Base-by-base conservation (phyloP, 1,284 basidiomycete species). In the Chalciporus sp. region DNA sequence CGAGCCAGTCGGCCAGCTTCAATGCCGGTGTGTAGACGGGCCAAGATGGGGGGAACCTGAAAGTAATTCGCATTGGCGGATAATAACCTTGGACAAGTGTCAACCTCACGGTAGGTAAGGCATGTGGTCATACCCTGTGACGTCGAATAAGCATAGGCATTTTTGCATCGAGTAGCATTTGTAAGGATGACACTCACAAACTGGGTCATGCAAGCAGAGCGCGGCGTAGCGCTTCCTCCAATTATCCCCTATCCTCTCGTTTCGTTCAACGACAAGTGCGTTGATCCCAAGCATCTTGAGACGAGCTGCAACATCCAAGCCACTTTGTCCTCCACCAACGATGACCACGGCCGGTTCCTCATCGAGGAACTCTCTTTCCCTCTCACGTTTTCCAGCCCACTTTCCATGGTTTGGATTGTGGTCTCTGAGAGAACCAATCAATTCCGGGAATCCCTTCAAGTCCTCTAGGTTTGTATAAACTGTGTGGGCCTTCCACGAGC, bases 401-500 rank as follows among this genome's bases (percentile, higher is more conserved):
- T 61, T 58, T 14, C 63, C 63, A 74, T 77, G 75, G 55, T 76
- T 75, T 8, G 77, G 71, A 14, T 68, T 58, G 49, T 61, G 62
- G 52, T 76, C 65, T 33, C 82, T 72, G 10, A 72, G 58, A 2
- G 66, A 55, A 4, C 80, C 65, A 7, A 49, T 59, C 7, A 12
- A 51, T 42, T 63, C 62, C 71, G 76, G 75, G 61, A 73, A 72
- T 7, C 70, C 79, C 50, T 76, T 74, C 7, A 85, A 65, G 23
- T 72, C 73, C 57, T 83, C 81, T 14, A 72, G 61, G 45, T 66
- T 70, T 23, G 64, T 67, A 33, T 62, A 69, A 14, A 72, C 45
- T 2, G 60, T 48, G 23, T 80, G 76, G 2, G 79, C 82, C 53
- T 77, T 78, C 84, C 83, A 85, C 4, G 61, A 58, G 16, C 74